These are phyloP conservation scores for Xylariaceae sp. DNA, from an alignment of 2,329 filamentous ascomycete genomes.

Conservation along the genomic window DNA sequence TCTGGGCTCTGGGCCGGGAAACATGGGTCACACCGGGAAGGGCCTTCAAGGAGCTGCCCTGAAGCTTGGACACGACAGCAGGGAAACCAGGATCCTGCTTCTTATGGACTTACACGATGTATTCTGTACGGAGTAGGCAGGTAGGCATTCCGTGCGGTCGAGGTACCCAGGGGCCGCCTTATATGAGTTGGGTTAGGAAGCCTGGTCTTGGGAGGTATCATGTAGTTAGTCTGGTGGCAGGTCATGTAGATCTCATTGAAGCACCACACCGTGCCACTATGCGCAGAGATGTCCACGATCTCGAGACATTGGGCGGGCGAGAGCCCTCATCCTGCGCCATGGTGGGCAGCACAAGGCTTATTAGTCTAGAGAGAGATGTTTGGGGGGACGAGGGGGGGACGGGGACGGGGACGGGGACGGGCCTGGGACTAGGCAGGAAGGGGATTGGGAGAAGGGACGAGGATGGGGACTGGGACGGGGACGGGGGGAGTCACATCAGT, in stretches of 20 bases:
- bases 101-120: background rate
- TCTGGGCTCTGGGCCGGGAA: conserved; percentile 16
- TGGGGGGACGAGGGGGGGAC: conserved; percentile 10
- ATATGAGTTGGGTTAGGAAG: background rate
- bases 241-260: conserved; percentile 11
- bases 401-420: too few species aligned
- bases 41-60: conserved; percentile 22
- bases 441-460: background rate
- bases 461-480: background rate
- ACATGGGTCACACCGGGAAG: conserved; percentile 24
- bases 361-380: conserved; percentile 21
- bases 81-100: conserved; percentile 15
- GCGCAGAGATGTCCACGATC: conserved; percentile 18
- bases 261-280: conserved; percentile 19
- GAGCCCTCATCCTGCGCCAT: conserved; percentile 15
- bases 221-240: background rate
- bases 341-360: conserved; percentile 29
- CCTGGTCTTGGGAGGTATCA: background rate
- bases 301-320: conserved; percentile 19
- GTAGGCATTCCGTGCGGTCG: background rate
- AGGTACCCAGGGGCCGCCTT: too few species aligned
- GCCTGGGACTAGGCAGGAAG: too few species aligned
- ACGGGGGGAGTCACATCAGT: conserved; percentile 19
- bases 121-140: conserved; percentile 1
- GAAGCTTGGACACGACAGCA: conserved; percentile 21